These are phyloP conservation scores for Bombardia bombarda DNA, from an alignment of 495 filamentous ascomycete species.

Conservation along the genomic window DNA sequence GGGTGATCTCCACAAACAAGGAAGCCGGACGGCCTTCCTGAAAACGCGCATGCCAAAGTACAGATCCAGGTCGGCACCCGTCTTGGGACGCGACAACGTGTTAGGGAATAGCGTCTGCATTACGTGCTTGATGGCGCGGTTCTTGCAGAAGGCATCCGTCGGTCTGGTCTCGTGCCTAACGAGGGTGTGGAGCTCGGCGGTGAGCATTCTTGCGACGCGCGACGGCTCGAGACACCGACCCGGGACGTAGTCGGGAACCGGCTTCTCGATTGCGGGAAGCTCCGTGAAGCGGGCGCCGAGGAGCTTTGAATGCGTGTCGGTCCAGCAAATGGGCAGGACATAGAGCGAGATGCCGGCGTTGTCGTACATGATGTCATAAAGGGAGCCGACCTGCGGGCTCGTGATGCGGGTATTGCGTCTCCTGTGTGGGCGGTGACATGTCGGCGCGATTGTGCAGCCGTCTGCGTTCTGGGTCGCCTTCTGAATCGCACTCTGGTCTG, in stretches of 20 bases:
- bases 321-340: conserved; percentile 37
- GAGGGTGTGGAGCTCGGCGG: conserved; percentile 24
- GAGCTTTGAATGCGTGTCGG: conserved; percentile 31
- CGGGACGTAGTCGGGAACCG: conserved; percentile 17
- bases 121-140: conserved; percentile 24
- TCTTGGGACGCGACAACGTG: conserved; percentile 17
- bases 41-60: conserved; percentile 27
- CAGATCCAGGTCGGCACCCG: conserved; percentile 23
- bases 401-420: conserved; percentile 8
- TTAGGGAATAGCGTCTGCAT: conserved; percentile 28
- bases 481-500: neutral
- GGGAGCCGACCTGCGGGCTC: conserved; percentile 31
- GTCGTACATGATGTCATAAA: conserved; percentile 40
- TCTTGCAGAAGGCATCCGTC: conserved; percentile 12
- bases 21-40: conserved; percentile 22
- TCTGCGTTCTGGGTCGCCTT: neutral
- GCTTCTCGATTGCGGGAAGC: conserved; percentile 22
- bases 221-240: conserved; percentile 18
- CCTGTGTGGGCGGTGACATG: conserved; percentile 1
- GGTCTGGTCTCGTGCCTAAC: conserved; percentile 9
- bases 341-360: conserved; percentile 32
- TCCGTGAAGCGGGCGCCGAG: conserved; percentile 31
- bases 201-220: conserved; percentile 17
- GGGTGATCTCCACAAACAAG: conserved; percentile 27
- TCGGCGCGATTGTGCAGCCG: too few relatives aligned